Conservation (phyloP, 192 early-diverging fungal species). For the Coemansia sp. region DNA sequence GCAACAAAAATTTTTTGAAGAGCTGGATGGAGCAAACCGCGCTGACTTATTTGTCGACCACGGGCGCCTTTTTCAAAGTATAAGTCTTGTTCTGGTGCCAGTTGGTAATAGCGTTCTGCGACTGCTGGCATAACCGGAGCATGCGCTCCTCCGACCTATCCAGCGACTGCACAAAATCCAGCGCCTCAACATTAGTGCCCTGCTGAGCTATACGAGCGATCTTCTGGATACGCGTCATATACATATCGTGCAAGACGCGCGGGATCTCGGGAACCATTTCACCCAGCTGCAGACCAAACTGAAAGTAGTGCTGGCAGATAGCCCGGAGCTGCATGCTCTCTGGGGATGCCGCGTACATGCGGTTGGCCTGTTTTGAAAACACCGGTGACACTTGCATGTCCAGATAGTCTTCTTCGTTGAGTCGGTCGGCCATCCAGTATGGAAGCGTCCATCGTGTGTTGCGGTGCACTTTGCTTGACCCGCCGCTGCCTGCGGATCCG, state of each 20-base stretch:
- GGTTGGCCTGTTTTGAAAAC: constrained; percentile 50
- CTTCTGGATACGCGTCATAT: constrained; percentile 43
- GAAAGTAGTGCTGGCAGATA: constrained; percentile 50
- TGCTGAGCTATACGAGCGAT: constrained; percentile 50
- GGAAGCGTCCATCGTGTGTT: constrained; percentile 52
- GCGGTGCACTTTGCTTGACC: constrained; percentile 50
- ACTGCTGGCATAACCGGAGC: constrained; percentile 43
- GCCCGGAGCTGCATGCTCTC: constrained; percentile 50
- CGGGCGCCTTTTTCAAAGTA: constrained; percentile 28
- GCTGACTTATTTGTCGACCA: constrained; percentile 6
- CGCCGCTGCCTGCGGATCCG: constrained; percentile 45
- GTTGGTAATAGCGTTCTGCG: constrained; percentile 30
- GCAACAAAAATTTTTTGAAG: not conserved
- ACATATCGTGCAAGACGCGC: constrained; percentile 49
- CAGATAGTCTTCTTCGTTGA: constrained; percentile 52
- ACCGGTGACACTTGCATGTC: constrained; percentile 49
- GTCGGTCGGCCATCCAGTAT: constrained; percentile 57
- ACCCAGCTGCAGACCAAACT: constrained; percentile 52
- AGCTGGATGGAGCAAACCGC: too few species aligned
- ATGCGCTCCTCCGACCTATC: constrained; percentile 38
- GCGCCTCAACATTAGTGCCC: constrained; percentile 39
- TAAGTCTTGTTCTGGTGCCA: constrained; percentile 50
- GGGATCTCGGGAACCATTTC: constrained; percentile 52
- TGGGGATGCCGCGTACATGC: constrained; percentile 55
- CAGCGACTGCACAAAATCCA: constrained; percentile 53